Evolutionary conservation across 495 filamentous ascomycete species (phyloP), one percentile per base, ranked within the genome.

Genomic region (Amphirosellinia nigrospora): DNA sequence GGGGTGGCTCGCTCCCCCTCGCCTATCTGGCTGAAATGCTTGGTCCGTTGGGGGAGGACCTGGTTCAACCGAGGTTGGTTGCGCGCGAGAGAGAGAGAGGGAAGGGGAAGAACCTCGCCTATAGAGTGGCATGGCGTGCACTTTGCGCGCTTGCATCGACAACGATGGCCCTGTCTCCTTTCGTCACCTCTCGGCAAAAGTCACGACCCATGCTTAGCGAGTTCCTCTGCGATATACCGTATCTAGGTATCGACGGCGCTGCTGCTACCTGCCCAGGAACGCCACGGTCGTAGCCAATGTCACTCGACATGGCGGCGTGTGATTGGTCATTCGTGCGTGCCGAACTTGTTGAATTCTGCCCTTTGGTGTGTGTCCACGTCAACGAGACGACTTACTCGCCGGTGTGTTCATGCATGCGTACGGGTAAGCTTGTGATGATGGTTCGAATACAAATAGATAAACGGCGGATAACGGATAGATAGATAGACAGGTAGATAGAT

Each of bases 231-330:
- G 50, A 53, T 53, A 53, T 30, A 16, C 50, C 50, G 23, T 10
- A 7, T 23, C 23, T 16, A n/a, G n/a, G n/a, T n/a, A 36, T 58
- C 55, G 32, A 58, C 21, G 58, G 62, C 13, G 55, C 34, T 21
- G 55, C 34, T 64, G 48, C 10, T 36, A 23, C 32, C 15, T 15
- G 32, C 30, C 62, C 67, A 61, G 56, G n/a, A 65, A 65, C 63
- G 63, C 63, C 63, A 65, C 63, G 46, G 63, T 52, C 46, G 63
- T 65, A 65, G 46, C 45, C 63, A 34, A 65, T 65, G 63, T 28
- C 32, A 65, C 63, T 65, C 63, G 13, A 65, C 63, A 38, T 65
- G 63, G 63, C 63, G 28, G 4, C 30, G 45, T 28, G 45, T 65
- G 63, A 65, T 65, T 65, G 63, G 63, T 19, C n/a, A 15, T 41